Conservation (phyloP, 2,329 filamentous ascomycete species). For the Xylariaceae sp. region DNA sequence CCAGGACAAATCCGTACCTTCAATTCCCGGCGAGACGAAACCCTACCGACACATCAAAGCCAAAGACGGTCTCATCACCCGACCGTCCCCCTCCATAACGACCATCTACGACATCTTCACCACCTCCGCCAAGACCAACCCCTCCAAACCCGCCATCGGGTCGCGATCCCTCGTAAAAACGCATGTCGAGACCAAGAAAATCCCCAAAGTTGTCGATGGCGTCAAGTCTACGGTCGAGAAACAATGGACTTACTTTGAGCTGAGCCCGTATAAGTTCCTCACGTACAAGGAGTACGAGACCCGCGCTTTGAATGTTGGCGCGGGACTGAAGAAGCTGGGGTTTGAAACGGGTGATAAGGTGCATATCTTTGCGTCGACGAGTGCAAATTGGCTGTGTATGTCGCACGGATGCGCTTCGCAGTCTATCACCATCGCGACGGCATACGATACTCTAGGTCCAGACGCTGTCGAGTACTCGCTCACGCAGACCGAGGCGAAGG, state of each 20-base stretch:
- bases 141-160: conserved; percentile 63
- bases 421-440: conserved; percentile 86
- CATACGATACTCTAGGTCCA: conserved; percentile 87
- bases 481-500: conserved; percentile 71
- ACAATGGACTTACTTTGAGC: conserved; percentile 87
- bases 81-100: conserved; percentile 63
- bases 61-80: conserved; percentile 64
- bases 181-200: conserved; percentile 81
- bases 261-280: conserved; percentile 70
- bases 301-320: conserved; percentile 64
- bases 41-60: conserved; percentile 70
- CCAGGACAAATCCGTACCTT: conserved; percentile 64
- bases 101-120: conserved; percentile 78
- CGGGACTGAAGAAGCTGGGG: conserved; percentile 71
- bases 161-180: conserved; percentile 69
- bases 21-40: conserved; percentile 76
- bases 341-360: conserved; percentile 63
- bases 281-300: conserved; percentile 77
- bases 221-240: conserved; percentile 77
- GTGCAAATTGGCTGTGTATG: conserved; percentile 77
- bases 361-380: conserved; percentile 82
- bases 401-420: conserved; percentile 77
- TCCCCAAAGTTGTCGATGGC: conserved; percentile 84
- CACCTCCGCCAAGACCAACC: conserved; percentile 60
- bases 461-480: conserved; percentile 83